Evolutionary conservation across 2,329 filamentous ascomycete genomes (phyloP).

Genomic region (Raffaelea deltoideospora): DNA sequence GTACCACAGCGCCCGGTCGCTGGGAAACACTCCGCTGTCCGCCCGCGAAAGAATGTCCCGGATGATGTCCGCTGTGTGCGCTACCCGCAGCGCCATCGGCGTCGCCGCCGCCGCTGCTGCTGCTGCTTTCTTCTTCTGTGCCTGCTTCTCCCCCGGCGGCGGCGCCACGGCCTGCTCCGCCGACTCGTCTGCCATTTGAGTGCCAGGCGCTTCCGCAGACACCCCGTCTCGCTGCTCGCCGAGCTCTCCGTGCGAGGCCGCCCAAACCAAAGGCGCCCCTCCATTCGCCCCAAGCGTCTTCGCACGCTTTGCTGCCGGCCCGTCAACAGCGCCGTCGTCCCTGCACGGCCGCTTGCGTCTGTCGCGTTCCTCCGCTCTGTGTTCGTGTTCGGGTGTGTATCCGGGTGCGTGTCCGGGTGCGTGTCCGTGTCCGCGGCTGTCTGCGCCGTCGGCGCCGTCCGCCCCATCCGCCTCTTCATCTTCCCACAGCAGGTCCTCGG

Average conservation of each 20-base stretch:
- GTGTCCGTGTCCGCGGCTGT: too few species aligned
- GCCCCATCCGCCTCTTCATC: too few species aligned
- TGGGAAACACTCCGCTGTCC: slow-evolving; percentile 33
- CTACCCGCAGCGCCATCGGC: slow-evolving; percentile 8
- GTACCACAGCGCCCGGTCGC: slow-evolving; percentile 33
- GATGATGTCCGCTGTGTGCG: slow-evolving; percentile 24
- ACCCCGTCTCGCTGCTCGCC: too few species aligned
- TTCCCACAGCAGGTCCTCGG: too few species aligned
- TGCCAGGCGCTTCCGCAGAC: not conserved
- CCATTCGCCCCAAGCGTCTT: not conserved
- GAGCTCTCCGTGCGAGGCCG: not conserved
- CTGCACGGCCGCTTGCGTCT: not conserved
- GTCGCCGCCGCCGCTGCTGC: slow-evolving; percentile 5
- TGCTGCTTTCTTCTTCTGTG: not conserved
- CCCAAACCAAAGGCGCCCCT: too few species aligned
- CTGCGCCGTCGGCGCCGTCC: too few species aligned
- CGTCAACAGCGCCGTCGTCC: too few species aligned
- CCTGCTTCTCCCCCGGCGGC: not conserved
- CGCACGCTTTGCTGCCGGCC: too few species aligned
- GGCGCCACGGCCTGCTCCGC: not conserved
- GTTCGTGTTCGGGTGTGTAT: too few species aligned
- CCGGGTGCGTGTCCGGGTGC: too few species aligned
- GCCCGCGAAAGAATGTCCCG: slow-evolving; percentile 23
- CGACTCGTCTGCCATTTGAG: not conserved
- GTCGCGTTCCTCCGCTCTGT: too few species aligned